These are phyloP conservation scores for Saccharomyces uvarum DNA, from an alignment of 1,139 yeast genomes.

Conservation along the genomic window DNA sequence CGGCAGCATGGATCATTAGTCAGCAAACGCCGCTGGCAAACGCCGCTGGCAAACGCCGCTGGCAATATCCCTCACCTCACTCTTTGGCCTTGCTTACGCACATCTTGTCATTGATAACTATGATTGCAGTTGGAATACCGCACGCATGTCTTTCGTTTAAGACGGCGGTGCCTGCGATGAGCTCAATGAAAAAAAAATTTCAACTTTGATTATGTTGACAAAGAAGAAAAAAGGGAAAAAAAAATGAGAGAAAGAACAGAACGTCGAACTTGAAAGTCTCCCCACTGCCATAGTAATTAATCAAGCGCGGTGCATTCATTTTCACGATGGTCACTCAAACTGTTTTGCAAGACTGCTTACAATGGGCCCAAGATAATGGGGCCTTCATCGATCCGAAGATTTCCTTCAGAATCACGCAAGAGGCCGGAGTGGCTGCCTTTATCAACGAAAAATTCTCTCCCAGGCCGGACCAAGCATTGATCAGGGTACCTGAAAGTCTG, in stretches of 20 bases:
- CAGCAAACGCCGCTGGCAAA: not conserved
- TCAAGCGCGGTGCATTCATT: not conserved
- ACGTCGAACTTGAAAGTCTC: not conserved
- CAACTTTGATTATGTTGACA: not conserved
- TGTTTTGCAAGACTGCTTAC: conserved; percentile 27
- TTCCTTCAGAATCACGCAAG: conserved; percentile 26
- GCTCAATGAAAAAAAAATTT: not conserved
- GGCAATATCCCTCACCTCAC: not conserved
- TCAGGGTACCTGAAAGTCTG: conserved; percentile 37
- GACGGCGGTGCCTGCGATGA: not conserved
- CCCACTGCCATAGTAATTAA: not conserved
- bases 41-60: not conserved
- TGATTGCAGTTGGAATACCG: not conserved
- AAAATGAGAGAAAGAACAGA: not conserved
- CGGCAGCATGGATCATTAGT: not conserved
- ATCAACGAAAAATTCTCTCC: conserved; percentile 14
- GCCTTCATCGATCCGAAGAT: conserved; percentile 36
- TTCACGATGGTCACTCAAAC: conserved; percentile 3
- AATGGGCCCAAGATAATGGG: conserved; percentile 49
- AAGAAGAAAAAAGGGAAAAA: not conserved
- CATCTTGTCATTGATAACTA: not conserved
- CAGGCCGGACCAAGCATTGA: conserved; percentile 16
- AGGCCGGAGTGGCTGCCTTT: conserved; percentile 39
- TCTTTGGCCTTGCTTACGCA: not conserved
- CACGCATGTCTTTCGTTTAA: not conserved